Evolutionary conservation across 2,329 filamentous ascomycete species (phyloP).

Genomic region (Cladosporium velox): DNA sequence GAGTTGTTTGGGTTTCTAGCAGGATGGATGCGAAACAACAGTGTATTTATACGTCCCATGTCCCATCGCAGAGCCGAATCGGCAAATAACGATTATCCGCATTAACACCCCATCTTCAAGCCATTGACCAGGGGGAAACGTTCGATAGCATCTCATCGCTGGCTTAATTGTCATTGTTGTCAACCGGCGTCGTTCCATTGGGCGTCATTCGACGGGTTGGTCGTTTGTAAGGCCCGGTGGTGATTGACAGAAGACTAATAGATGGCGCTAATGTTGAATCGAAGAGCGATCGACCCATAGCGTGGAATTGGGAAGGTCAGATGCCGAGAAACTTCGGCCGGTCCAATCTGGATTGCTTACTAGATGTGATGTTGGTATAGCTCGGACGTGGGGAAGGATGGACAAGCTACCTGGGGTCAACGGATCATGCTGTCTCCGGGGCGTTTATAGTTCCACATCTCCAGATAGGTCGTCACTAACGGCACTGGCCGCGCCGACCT

Average conservation of each 20-base stretch:
- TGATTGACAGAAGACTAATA: conserved; percentile 10
- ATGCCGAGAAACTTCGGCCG: background rate
- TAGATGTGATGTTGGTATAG: background rate
- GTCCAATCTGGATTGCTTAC: background rate
- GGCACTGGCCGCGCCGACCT: background rate
- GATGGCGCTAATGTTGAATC: background rate
- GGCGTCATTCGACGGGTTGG: background rate
- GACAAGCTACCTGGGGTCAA: background rate
- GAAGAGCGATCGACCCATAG: background rate
- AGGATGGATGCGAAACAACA: background rate
- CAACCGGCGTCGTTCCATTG: background rate
- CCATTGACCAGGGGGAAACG: background rate
- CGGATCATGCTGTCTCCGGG: conserved; percentile 4
- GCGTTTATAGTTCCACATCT: background rate
- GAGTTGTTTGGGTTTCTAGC: background rate
- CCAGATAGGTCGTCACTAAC: background rate
- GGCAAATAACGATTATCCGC: background rate
- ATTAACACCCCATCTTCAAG: background rate
- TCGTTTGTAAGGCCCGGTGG: background rate
- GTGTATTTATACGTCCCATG: background rate
- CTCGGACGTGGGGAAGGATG: background rate
- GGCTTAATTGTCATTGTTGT: conserved; percentile 6
- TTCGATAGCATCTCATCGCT: background rate
- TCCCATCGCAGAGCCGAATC: background rate
- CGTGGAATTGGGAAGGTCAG: background rate